Conservation (phyloP, 148 eudicot species). For the Camellia sinensis region DNA sequence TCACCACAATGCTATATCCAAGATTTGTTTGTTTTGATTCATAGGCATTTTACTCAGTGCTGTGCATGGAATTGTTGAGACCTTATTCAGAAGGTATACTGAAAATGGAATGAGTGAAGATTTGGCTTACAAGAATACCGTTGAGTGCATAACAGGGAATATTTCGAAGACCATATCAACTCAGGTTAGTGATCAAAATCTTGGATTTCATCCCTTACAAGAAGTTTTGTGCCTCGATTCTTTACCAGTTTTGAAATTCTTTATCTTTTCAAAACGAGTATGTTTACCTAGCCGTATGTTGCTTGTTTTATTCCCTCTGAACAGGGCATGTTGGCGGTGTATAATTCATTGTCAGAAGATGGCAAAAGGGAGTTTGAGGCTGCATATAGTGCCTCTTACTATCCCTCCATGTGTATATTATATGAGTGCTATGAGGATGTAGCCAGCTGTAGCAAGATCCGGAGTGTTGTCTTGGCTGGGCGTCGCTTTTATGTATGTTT, state of each 20-base stretch:
- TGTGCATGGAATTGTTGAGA: slow-evolving; percentile 94
- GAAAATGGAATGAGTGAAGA: slow-evolving; percentile 88
- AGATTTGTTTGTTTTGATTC: neutral
- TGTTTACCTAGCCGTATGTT: neutral
- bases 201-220: neutral
- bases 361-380: too few relatives aligned
- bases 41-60: slow-evolving; percentile 93
- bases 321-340: slow-evolving; percentile 96
- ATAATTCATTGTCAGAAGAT: too few relatives aligned
- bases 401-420: too few relatives aligned
- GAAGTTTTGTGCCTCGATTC: neutral
- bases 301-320: neutral
- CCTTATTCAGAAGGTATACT: slow-evolving; percentile 90
- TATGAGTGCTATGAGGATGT: too few relatives aligned
- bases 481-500: too few relatives aligned
- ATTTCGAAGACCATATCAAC: slow-evolving; percentile 91
- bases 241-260: neutral
- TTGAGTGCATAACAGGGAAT: slow-evolving; percentile 85
- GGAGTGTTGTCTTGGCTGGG: too few relatives aligned
- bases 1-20: neutral
- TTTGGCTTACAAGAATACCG: slow-evolving; percentile 91
- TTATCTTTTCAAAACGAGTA: neutral
- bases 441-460: too few relatives aligned
- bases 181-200: slow-evolving; percentile 42
- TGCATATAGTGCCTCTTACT: too few relatives aligned